Base-by-base conservation (phyloP, 2,329 filamentous ascomycete genomes). In the Cadophora gregata region DNA sequence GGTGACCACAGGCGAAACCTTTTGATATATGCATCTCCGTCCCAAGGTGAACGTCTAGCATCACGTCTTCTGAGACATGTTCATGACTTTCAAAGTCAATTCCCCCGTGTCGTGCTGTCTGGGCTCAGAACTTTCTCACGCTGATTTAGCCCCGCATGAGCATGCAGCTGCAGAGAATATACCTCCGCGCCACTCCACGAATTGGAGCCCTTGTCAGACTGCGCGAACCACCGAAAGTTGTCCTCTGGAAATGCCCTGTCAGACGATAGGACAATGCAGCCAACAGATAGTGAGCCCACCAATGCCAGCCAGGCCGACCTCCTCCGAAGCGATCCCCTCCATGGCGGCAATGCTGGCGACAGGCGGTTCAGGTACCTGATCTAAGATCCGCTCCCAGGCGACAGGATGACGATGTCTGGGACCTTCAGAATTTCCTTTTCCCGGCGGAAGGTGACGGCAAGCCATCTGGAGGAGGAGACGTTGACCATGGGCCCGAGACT, bases 101-200 rank as follows among this genome's bases (percentile, higher is more conserved):
- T 56, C n/a, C n/a, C n/a, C 31, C 33, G 33, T 38, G 33, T 38
- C 31, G 33, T 33, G 42, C n/a, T 47, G 42, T 38, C 55, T 58
- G 33, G 31, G 53, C 38, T 64, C 51, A 33, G 36, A n/a, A 59
- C 24, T 24, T 62, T 62, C 51, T 53, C 31, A 27, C 47, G 58
- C 47, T 61, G 47, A 59, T 63, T 63, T 62, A 61, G 65, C 47
- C 59, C 66, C 47, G 64, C 64, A 67, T 60, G 33, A 33, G 33
- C 47, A 67, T 69, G 65, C 65, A 67, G 33, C 69, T 71, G 69
- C 69, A 71, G 60, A 67, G 61, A 64, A 69, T 59, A 70, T 68
- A 63, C 65, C 51, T 64, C 62, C 56, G 53, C 62, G 59, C 33
- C 64, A 38, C 45, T 36, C 65, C 58, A 66, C 69, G 69, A 71